Percentiles rank a stretch among this genome's conserved stretches.
Evolutionary conservation across 2,329 filamentous ascomycete species (phyloP).

Genomic region (Sporothrix mexicana): DNA sequence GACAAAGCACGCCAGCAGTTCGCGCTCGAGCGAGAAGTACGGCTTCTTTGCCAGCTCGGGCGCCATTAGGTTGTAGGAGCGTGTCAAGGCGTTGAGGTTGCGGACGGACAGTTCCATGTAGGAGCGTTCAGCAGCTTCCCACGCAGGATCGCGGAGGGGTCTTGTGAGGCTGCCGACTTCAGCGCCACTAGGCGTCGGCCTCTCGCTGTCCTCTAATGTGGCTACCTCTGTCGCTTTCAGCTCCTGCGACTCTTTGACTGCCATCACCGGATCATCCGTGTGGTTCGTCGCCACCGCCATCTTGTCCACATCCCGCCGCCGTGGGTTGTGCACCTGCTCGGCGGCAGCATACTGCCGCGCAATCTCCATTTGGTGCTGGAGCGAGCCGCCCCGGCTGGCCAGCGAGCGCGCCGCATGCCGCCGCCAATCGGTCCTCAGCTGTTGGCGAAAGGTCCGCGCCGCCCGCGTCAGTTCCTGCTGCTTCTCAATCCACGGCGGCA

Average conservation of each 20-base stretch:
- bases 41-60: conserved; percentile 91
- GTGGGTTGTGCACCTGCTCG: conserved; percentile 70
- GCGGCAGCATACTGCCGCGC: conserved; percentile 78
- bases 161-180: conserved; percentile 38
- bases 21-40: conserved; percentile 83
- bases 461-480: conserved; percentile 84
- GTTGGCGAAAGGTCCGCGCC: conserved; percentile 70
- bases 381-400: conserved; percentile 73
- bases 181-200: not conserved
- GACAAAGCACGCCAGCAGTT: conserved; percentile 80
- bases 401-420: conserved; percentile 81
- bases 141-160: conserved; percentile 79
- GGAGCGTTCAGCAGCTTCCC: conserved; percentile 72
- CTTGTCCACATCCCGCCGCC: conserved; percentile 53
- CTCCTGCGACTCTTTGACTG: conserved; percentile 44
- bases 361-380: conserved; percentile 73
- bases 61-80: conserved; percentile 94
- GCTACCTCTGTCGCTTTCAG: conserved; percentile 29
- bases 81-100: conserved; percentile 77
- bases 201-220: not conserved
- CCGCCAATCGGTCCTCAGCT: conserved; percentile 83
- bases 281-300: conserved; percentile 54
- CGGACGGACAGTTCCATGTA: conserved; percentile 79
- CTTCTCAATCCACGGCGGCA: conserved; percentile 98
- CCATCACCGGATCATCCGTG: conserved; percentile 57